Evolutionary conservation across 1,284 basidiomycete species (phyloP).

Genomic region (Athelia sp.): DNA sequence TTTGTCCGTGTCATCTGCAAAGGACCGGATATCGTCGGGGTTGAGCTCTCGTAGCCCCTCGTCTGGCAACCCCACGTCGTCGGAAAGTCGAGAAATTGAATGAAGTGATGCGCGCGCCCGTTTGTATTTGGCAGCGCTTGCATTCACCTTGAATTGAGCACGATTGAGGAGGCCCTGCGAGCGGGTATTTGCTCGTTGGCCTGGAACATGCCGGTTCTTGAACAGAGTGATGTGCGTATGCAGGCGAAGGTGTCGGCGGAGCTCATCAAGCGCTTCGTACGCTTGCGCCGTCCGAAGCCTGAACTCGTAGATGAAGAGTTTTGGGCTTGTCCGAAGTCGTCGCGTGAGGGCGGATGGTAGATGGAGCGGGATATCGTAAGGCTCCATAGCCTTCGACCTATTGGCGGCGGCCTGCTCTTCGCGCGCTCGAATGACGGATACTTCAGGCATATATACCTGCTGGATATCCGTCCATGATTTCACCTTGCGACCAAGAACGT

Average conservation of each 20-base stretch:
- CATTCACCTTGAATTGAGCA: not conserved
- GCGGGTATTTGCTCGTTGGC: slow-evolving; percentile 4
- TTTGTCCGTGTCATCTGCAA: not conserved
- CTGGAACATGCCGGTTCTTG: slow-evolving; percentile 2
- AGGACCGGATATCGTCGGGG: not conserved
- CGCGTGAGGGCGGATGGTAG: not conserved
- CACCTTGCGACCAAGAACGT: not conserved
- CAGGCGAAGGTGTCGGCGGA: slow-evolving; percentile 2
- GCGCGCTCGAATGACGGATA: not conserved
- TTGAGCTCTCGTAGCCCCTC: not conserved
- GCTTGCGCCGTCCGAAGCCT: not conserved
- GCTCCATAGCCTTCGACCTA: not conserved
- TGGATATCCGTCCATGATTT: slow-evolving; percentile 7
- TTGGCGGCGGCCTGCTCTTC: not conserved
- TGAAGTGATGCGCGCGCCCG: not conserved
- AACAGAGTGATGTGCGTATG: slow-evolving; percentile 1
- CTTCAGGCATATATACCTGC: slow-evolving; percentile 6
- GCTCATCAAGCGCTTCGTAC: not conserved
- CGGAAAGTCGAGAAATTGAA: not conserved
- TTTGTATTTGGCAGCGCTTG: not conserved
- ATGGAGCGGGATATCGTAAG: not conserved
- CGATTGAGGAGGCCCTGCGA: not conserved
- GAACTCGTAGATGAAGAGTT: not conserved
- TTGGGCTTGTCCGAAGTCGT: not conserved
- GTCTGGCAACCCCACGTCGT: not conserved